These are phyloP conservation scores for Fomes fomentarius DNA, from an alignment of 1,284 basidiomycete genomes.

Conservation along the genomic window DNA sequence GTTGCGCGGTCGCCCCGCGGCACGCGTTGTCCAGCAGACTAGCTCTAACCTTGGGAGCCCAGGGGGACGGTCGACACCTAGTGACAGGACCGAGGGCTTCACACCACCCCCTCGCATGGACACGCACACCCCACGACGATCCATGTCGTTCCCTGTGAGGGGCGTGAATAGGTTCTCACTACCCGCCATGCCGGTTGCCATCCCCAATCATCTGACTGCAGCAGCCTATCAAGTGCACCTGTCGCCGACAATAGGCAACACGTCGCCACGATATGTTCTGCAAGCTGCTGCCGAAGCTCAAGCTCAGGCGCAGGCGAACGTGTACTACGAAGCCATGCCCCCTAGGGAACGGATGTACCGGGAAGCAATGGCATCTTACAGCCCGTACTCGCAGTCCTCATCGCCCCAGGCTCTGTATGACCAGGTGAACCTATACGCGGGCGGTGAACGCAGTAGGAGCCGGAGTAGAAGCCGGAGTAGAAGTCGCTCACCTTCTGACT, in stretches of 20 bases:
- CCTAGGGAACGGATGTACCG: slow-evolving; percentile 26
- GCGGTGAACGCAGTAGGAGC: background rate
- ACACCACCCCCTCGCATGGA: slow-evolving; percentile 33
- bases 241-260: slow-evolving; percentile 25
- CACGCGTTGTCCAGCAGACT: slow-evolving; percentile 22
- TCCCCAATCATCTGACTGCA: slow-evolving; percentile 22
- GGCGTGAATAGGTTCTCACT: slow-evolving; percentile 27
- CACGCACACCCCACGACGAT: slow-evolving; percentile 37
- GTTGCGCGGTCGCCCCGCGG: slow-evolving; percentile 30
- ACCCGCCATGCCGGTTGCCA: slow-evolving; percentile 29
- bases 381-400: slow-evolving; percentile 14
- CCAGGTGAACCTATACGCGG: slow-evolving; percentile 7
- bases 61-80: slow-evolving; percentile 8
- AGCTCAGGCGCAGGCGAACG: slow-evolving; percentile 22
- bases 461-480: slow-evolving; percentile 12
- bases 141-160: slow-evolving; percentile 40
- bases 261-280: slow-evolving; percentile 22
- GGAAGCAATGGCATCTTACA: slow-evolving; percentile 17
- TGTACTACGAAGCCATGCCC: slow-evolving; percentile 36
- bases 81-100: slow-evolving; percentile 22
- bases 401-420: slow-evolving; percentile 22
- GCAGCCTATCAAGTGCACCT: slow-evolving; percentile 26
- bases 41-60: slow-evolving; percentile 14
- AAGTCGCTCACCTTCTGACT: slow-evolving; percentile 9
- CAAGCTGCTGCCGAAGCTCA: slow-evolving; percentile 20